Evolutionary conservation across 1,139 yeast species (phyloP), one percentile per base, ranked within the genome.

Genomic region (Kodamaea alishanica): DNA sequence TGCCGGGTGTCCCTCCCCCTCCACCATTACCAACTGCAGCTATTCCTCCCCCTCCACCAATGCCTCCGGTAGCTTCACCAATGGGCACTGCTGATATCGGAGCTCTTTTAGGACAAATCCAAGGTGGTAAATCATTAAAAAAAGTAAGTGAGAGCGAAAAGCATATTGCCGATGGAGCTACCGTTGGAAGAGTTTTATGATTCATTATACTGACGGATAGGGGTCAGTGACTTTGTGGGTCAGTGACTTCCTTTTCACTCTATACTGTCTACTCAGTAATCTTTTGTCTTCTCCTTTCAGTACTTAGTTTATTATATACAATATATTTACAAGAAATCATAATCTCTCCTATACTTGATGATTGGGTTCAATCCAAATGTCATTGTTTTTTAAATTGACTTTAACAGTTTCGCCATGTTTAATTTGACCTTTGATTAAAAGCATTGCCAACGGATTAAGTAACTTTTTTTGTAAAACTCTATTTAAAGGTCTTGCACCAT

Each of bases 401-500:
- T 60, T 51, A 3, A 87, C 92, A 1, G 73, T 70, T 54, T 87
- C 96, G 33, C 79, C 82, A 39, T 81, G 78, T 47, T 74, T 75
- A 11, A 92, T 72, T 52, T 84, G 84, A 3, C 97, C 97, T 54
- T 80, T 80, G 47, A 92, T 77, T 67, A 92, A 61, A 51, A 76
- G 67, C 59, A 78, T 73, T 1, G 97, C 95, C 75, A 92, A 75
- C 27, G 97, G 96, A 56, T 90, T 89, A 61, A 92, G 70, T 12
- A 92, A 60, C 49, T 75, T 68, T 68, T 84, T 87, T 58, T 88
- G 96, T 44, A 92, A 79, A 29, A 89, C 76, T 52, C 98, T 77
- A 69, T 92, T 92, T 58, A 92, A 74, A 6, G 98, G 98, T 58
- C 98, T 78, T 0, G 98, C 98, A 50, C 98, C 98, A 55, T 90